Evolutionary conservation across 2,329 filamentous ascomycete genomes (phyloP).

Genomic region (Epichloe scottii): DNA sequence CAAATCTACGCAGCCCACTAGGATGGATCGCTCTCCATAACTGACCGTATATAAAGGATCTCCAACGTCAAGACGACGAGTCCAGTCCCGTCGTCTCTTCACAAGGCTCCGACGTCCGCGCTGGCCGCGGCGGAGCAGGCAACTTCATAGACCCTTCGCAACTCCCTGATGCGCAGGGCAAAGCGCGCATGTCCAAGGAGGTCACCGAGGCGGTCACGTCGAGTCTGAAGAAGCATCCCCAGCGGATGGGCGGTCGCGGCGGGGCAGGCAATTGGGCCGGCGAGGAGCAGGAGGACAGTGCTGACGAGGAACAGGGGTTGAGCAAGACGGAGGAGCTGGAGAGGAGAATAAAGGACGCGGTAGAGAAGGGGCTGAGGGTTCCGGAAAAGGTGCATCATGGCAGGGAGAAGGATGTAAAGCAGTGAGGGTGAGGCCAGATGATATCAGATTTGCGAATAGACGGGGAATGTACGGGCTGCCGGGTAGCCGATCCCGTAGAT

Average conservation of each 20-base stretch:
- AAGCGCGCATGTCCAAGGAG: constrained; percentile 21
- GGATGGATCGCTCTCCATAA: too few relatives aligned
- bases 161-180: constrained; percentile 20
- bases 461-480: too few relatives aligned
- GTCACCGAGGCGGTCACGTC: constrained; percentile 22
- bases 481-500: too few relatives aligned
- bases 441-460: not conserved
- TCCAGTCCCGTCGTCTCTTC: constrained; percentile 3
- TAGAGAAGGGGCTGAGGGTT: constrained; percentile 33
- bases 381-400: constrained; percentile 32
- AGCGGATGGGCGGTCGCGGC: constrained; percentile 31
- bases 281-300: constrained; percentile 16
- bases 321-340: constrained; percentile 27
- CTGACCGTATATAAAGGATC: constrained; percentile 16
- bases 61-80: constrained; percentile 25
- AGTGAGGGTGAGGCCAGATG: not conserved
- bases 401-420: constrained; percentile 7
- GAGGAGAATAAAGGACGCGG: constrained; percentile 29
- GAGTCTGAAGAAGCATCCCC: constrained; percentile 15
- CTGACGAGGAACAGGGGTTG: constrained; percentile 12
- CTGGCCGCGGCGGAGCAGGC: constrained; percentile 37
- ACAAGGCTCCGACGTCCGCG: constrained; percentile 8
- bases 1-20: not conserved
- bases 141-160: constrained; percentile 37
- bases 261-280: constrained; percentile 44